Evolutionary conservation across 176 grass and related monocot genomes (phyloP), one percentile per base, ranked within the genome.

Genomic region (Pontederia paniculata): DNA sequence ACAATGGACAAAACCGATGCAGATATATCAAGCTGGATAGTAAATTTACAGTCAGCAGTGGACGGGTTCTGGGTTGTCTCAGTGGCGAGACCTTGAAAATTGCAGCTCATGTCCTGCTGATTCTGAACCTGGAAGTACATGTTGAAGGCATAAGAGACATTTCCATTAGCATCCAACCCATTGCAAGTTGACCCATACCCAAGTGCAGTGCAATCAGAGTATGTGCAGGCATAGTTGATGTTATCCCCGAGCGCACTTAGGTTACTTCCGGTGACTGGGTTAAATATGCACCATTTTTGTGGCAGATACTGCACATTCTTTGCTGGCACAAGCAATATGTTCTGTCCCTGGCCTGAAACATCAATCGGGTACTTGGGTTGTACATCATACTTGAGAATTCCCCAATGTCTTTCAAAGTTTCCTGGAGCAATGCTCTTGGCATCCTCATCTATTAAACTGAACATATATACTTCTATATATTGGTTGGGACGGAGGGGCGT

Each of bases 141-240:
- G 28, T 37, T 37, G 28, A 37, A 37, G 7, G 28, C 28, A 37
- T 37, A 37, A 37, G 28, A 37, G 28, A 6, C 28, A 37, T 37
- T 37, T 37, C 28, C 28, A 37, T 37, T 37, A 37, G 28, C 28
- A 37, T 37, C 28, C 28, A 37, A 37, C 28, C 28, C 28, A 37
- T 37, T 37, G 28, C 28, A 37, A 37, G 28, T 37, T 37, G 28
- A 37, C 3, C 28, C 28, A 37, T 37, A 37, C 7, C 28, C 28
- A 37, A 37, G 28, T 3, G 28, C 28, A 37, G 28, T 37, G 28
- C 28, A 37, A 37, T 37, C 28, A 37, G 76, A 70, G 20, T 46
- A 55, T 23, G 69, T 54, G 42, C 76, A 79, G 4, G 76, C 76
- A 31, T 68, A 79, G 52, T 66, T 79, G 19, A 79, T 53, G 49